Percentiles rank a stretch among this genome's conserved stretches.
Evolutionary conservation across 139 green algal species (phyloP).

Genomic region (Volvox reticuliferus): DNA sequence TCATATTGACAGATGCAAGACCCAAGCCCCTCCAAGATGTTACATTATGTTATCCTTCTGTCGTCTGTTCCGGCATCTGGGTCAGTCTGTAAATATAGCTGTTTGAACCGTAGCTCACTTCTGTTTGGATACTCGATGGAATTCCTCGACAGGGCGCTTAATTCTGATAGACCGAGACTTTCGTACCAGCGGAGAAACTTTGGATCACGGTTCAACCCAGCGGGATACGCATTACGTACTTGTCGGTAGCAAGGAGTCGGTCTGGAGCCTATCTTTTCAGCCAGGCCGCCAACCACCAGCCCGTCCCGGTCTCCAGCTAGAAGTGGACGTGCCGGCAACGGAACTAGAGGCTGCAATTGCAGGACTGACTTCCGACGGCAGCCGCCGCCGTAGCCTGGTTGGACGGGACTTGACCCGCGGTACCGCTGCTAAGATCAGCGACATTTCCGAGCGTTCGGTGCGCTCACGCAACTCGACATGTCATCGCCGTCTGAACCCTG

Average conservation of each 20-base stretch:
- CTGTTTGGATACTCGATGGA: no score
- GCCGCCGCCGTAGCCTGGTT: neutral
- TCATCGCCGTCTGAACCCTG: neutral
- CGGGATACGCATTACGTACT: slow-evolving; percentile 26
- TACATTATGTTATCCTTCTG: no score
- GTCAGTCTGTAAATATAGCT: no score
- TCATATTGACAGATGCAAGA: no score
- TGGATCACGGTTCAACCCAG: neutral
- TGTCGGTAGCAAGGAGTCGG: neutral
- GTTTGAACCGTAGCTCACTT: no score
- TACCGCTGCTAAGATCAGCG: neutral
- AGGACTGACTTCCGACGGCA: neutral
- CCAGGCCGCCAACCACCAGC: neutral
- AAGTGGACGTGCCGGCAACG: slow-evolving; percentile 5
- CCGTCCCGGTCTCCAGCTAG: neutral
- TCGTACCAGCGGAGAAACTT: no score
- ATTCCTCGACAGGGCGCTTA: neutral
- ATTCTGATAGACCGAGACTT: neutral
- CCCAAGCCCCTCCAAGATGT: no score
- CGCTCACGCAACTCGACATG: neutral
- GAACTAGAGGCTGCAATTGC: neutral
- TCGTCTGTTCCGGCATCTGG: no score
- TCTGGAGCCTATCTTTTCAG: slow-evolving; percentile 16
- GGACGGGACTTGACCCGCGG: no score
- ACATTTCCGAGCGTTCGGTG: neutral